Evolutionary conservation across 345 rosid genomes (phyloP).

Genomic region (Euphorbia pulcherrima): DNA sequence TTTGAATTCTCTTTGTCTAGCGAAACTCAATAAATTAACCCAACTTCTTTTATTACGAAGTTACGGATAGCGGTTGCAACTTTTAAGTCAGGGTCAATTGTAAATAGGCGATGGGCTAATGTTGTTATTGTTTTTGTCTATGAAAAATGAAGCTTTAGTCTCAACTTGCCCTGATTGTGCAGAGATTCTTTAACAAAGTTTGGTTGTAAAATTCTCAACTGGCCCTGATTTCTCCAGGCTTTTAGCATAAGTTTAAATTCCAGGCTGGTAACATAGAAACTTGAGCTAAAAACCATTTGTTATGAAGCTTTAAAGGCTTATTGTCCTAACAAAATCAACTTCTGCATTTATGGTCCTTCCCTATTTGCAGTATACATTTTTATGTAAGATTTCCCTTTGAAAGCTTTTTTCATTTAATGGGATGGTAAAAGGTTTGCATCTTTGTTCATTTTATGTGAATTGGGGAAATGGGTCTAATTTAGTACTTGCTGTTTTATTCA

Average conservation of each 20-base stretch:
- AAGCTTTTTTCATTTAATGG: too few species aligned
- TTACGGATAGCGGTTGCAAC: too few species aligned
- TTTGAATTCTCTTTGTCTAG: not conserved
- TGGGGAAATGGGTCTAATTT: not conserved
- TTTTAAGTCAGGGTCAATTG: too few species aligned
- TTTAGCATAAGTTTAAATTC: conserved; percentile 12
- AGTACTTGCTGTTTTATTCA: not conserved
- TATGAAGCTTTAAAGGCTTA: not conserved
- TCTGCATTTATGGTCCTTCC: too few species aligned
- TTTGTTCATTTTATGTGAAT: not conserved
- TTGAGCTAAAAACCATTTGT: conserved; percentile 16
- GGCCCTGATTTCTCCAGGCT: conserved; percentile 5
- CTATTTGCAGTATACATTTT: too few species aligned
- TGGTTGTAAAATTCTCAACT: conserved; percentile 6
- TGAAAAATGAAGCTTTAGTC: not conserved
- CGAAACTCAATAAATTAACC: too few species aligned
- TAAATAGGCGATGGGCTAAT: too few species aligned
- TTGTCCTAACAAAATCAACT: not conserved
- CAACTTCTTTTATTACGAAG: too few species aligned
- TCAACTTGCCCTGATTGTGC: conserved; percentile 1
- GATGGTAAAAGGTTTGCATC: not conserved
- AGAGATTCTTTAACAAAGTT: conserved; percentile 20
- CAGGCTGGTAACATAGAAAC: conserved; percentile 20
- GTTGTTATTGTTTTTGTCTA: not conserved
- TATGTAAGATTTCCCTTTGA: too few species aligned